Base-by-base conservation (phyloP, 192 early-diverging fungal genomes). In the Haplosporangium gracile region DNA sequence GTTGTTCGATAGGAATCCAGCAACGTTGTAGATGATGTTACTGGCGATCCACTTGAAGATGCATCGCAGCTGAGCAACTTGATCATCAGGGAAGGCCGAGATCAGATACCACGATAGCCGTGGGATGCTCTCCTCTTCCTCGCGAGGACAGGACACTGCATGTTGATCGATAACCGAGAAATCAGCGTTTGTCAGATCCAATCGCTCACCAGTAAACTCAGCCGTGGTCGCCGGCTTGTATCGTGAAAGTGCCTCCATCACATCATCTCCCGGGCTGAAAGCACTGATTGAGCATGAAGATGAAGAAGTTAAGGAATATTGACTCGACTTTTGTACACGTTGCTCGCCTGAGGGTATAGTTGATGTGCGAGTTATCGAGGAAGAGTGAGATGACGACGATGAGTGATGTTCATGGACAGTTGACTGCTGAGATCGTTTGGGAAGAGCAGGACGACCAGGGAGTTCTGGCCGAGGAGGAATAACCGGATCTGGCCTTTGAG, bases 31-130 rank as follows among this genome's bases (percentile, higher is more conserved):
- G 15, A 39, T 4, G 15, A 93, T 88, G 70, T 93, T 92, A 18
- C 68, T 34, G 8, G 89, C 78, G 8, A 92, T 82, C 93, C 93
- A 93, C 34, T 78, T 77, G 77, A 88, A 93, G 68, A 93, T 88
- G 0, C 88, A 72, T 11, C 93, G 83, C 55, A 93, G 72, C 70
- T 92, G 88, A 42, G 88, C 77, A 0, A 93, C 63, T 10, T 74
- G 71, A 8, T 89, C 85, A 11, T 87, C 88, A 2, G 75, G 74
- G 75, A 82, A 93, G 42, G 88, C 88, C 20, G 88, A 83, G 2
- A 91, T 89, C 34, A 93, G 82, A 39, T 88, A 88, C 34, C 74
- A 78, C 0, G 90, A 82, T 42, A 91, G 68, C 24, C 75, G 65
- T 0, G 29, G 71, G 18, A 88, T 53, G 7, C 88, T 86, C 49